Percentiles rank a stretch among this genome's conserved stretches.
These are phyloP conservation scores for Dactylellina haptotyla DNA, from an alignment of 2,329 filamentous ascomycete species.

Conservation along the genomic window DNA sequence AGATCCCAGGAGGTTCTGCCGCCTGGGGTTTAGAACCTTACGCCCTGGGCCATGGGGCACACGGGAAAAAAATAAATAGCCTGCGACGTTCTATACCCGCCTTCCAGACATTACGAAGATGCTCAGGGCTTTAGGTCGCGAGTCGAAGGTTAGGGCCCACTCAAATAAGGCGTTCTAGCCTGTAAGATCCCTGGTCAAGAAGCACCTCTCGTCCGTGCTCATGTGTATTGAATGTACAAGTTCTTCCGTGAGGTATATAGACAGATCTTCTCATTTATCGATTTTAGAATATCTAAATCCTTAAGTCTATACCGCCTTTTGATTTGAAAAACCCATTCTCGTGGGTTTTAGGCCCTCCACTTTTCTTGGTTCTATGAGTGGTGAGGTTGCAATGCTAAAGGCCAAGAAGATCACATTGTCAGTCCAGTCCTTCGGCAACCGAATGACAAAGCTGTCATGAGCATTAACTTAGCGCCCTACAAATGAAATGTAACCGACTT, in stretches of 20 bases:
- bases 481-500: conserved; percentile 4
- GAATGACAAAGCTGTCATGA: background rate
- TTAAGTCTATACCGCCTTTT: background rate
- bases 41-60: conserved; percentile 17
- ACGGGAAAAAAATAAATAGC: conserved; percentile 27
- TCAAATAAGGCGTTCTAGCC: conserved; percentile 36
- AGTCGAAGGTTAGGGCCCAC: conserved; percentile 25
- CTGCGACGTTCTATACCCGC: conserved; percentile 12
- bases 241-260: conserved; percentile 21
- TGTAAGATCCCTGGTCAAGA: conserved; percentile 25
- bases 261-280: background rate
- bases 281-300: conserved; percentile 15
- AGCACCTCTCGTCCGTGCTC: conserved; percentile 35
- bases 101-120: background rate
- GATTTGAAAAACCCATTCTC: conserved; percentile 24
- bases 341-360: conserved; percentile 19
- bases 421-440: too few species aligned
- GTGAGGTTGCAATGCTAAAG: conserved; percentile 10
- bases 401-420: conserved; percentile 11
- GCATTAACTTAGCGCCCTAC: conserved; percentile 16
- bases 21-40: conserved; percentile 6
- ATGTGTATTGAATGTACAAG: conserved; percentile 1
- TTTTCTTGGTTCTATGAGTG: conserved; percentile 8
- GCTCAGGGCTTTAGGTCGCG: conserved; percentile 12
- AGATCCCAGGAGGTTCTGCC: conserved; percentile 10